Evolutionary conservation across 83 land plant species (phyloP), one percentile per base, ranked within the genome.

Genomic region (Diphasiastrum complanatum): DNA sequence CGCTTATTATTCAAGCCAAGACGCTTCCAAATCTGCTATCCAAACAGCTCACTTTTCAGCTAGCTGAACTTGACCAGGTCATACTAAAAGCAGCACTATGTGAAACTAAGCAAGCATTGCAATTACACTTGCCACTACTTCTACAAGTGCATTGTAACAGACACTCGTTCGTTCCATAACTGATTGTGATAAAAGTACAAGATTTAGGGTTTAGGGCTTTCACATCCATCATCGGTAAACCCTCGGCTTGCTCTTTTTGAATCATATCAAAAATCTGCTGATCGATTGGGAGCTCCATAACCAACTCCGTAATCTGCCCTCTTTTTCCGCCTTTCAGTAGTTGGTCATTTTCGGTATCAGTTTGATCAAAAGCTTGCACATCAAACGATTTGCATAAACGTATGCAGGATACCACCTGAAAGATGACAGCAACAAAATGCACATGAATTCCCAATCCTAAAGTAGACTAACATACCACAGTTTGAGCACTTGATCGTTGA

Each of bases 211-310:
- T 14, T 41, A n/a, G 28, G 29, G 5, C 11, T 57, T 31, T 38
- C 34, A 89, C 99, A 82, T 86, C 90, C 48, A 70, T 64, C 46
- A 82, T 60, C 26, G 81, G 67, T 56, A 86, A 47, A 51, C 99
- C 99, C 32, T 80, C 81, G 51, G 78, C 53, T 43, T 93, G 92
- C 49, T 47, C 81, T 47, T 77, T 71, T 45, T 82, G 81, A 79
- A 95, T 69, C 61, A 86, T 71, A 45, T 95, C 96, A 77, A 80
- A 86, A 27, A 95, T 86, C 72, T 86, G 89, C 34, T 77, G 84
- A 47, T 86, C 87, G 40, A 89, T 59, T 14, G 89, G 83, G 61
- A 84, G 83, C 62, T 95, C 99, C 25, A 81, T 74, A 51, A 85
- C 73, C 64, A 83, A 91, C 0, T 95, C 85, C 46, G 83, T 83